Conservation (phyloP, 164 flowering plant genomes). For the Magnolia kwangsiensis region DNA sequence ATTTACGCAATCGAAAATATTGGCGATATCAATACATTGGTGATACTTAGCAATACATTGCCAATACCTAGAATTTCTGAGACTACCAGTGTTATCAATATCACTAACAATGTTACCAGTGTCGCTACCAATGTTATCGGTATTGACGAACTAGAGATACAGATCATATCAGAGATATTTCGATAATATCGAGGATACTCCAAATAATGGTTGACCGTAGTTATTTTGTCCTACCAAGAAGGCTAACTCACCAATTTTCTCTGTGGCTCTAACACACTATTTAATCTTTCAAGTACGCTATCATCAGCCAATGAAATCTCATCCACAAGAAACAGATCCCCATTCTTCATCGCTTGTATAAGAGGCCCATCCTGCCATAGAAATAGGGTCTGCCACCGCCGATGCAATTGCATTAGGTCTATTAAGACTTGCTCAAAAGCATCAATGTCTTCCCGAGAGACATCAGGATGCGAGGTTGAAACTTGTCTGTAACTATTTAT, state of each 20-base stretch:
- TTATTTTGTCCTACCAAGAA: background rate
- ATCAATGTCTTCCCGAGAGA: constrained; percentile 39
- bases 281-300: constrained; percentile 93
- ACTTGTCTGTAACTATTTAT: constrained; percentile 36
- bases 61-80: no score
- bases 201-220: background rate
- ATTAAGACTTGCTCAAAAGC: constrained; percentile 33
- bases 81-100: no score
- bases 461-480: constrained; percentile 27
- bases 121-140: no score
- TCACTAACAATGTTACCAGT: no score
- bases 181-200: no score
- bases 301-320: constrained; percentile 99
- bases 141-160: no score
- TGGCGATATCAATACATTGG: no score
- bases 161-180: no score
- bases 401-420: constrained; percentile 42
- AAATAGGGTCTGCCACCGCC: constrained; percentile 81
- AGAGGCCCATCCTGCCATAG: constrained; percentile 98
- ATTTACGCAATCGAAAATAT: no score
- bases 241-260: constrained; percentile 64
- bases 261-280: constrained; percentile 96
- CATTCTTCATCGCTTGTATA: constrained; percentile 83
- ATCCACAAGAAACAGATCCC: constrained; percentile 85
- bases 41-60: no score